Conservation (phyloP, 805 yeast genomes). For the Metschnikowia lochheadii region DNA sequence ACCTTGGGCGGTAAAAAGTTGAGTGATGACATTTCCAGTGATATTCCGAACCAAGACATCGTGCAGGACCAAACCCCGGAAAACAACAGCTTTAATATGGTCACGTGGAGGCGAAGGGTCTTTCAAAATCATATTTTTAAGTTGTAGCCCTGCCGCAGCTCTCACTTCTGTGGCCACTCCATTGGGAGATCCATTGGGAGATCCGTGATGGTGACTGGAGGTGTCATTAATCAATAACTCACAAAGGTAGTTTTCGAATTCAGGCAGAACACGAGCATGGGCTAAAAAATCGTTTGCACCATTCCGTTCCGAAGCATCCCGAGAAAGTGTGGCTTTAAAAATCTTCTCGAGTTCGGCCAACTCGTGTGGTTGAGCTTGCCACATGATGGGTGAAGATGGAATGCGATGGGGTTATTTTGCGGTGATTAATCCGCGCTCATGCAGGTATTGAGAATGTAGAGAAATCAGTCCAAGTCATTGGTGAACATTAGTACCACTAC, state of each 20-base stretch:
- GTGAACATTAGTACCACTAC: too few relatives aligned
- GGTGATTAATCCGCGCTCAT: slow-evolving; percentile 1
- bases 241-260: slow-evolving; percentile 76
- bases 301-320: slow-evolving; percentile 49
- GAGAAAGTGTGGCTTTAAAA: slow-evolving; percentile 67
- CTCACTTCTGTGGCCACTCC: slow-evolving; percentile 53
- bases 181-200: background rate
- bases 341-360: slow-evolving; percentile 62
- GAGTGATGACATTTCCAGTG: slow-evolving; percentile 85
- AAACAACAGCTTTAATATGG: slow-evolving; percentile 42
- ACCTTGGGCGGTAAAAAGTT: slow-evolving; percentile 69
- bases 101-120: slow-evolving; percentile 28
- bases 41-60: slow-evolving; percentile 73
- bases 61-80: slow-evolving; percentile 51
- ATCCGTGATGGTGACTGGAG: background rate
- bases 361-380: slow-evolving; percentile 66
- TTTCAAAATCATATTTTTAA: slow-evolving; percentile 69
- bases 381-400: slow-evolving; percentile 23
- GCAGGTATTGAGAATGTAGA: background rate
- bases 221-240: slow-evolving; percentile 59
- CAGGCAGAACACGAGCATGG: slow-evolving; percentile 66
- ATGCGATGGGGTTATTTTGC: background rate
- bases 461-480: too few relatives aligned
- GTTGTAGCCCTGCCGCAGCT: slow-evolving; percentile 83
- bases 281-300: slow-evolving; percentile 72